A percentile compares a stretch with the other conserved stretches of the same genome.
Conservation (phyloP, 768 basidiomycete genomes). For the Suillus variegatus region DNA sequence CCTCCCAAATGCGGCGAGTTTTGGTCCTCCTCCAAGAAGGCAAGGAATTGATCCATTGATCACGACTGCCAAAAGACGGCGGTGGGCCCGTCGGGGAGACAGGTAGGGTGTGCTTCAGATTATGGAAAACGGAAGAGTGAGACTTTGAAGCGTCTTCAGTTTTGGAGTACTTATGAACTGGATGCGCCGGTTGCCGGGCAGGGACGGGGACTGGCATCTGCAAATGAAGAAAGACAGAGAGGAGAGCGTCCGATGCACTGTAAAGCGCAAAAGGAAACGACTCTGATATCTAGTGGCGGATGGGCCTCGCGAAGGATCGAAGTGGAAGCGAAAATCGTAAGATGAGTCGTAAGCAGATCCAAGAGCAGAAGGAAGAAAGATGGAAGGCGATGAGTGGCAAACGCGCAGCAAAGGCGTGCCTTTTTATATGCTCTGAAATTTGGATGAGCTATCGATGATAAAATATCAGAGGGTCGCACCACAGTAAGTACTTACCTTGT, state of each 20-base stretch:
- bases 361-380: constrained; percentile 30
- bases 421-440: constrained; percentile 54
- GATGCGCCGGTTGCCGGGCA: constrained; percentile 59
- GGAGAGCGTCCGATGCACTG: constrained; percentile 46
- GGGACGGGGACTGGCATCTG: constrained; percentile 90
- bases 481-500: constrained; percentile 15
- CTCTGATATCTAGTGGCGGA: constrained; percentile 41
- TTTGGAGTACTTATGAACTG: constrained; percentile 61
- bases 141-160: constrained; percentile 39
- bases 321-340: constrained; percentile 58
- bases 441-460: constrained; percentile 23
- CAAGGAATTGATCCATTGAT: constrained; percentile 73
- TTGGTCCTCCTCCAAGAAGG: constrained; percentile 73
- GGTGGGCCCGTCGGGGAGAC: constrained; percentile 61
- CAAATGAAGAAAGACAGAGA: constrained; percentile 43
- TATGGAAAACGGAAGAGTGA: constrained; percentile 49
- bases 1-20: constrained; percentile 67
- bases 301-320: constrained; percentile 42
- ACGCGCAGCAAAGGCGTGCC: constrained; percentile 95
- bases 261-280: constrained; percentile 40
- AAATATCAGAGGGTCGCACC: constrained; percentile 8
- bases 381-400: constrained; percentile 51
- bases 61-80: constrained; percentile 63
- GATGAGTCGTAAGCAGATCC: constrained; percentile 60
- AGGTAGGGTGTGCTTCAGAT: constrained; percentile 59